Evolutionary conservation across 2,329 filamentous ascomycete genomes (phyloP), one percentile per base, ranked within the genome.

Genomic region (Sarocladium oryzae): DNA sequence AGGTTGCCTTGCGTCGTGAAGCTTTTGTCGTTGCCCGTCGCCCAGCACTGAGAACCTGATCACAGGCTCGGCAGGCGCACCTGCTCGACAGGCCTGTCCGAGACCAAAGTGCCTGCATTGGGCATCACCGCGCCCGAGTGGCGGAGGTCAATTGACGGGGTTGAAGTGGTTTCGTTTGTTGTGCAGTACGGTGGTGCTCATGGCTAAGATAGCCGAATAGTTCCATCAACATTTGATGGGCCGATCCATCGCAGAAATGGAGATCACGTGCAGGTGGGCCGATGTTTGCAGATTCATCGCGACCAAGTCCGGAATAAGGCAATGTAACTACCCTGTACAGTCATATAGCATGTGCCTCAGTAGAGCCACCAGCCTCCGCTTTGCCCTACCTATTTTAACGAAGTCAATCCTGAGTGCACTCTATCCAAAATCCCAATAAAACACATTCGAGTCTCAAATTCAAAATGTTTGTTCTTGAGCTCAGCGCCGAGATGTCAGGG

Each of bases 401-500:
- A 26, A 11, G 5, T 3, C 40, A 28, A 28, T 15, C 24, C 23
- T n/a, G 11, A 26, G 9, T 43, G 8, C 35, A 11, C n/a, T 37
- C 35, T 23, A 7, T 40, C 9, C 33, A 15, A 36, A 36, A 16
- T 16, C 6, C 33, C n/a, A n/a, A 36, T 36, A 9, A 15, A 7
- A 7, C n/a, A 15, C n/a, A 16, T 36, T 15, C 5, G 5, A 6
- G 33, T 5, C 7, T 16, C 33, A 4, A 28, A 16, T 9, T 28
- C 56, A 69, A 53, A 6, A 88, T 89, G 86, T 79, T 85, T 58
- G 78, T 81, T 43, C 74, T 89, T 26, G 73, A 74, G 46, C 68
- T 89, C 33, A 86, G 76, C 30, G 86, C 86, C 4, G 86, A 89
- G 62, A 67, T 89, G 54, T 74, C 75, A 53, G 86, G 86, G 86